These are phyloP conservation scores for Lipomyces chichibuensis DNA, from an alignment of 805 yeast genomes.

Conservation along the genomic window DNA sequence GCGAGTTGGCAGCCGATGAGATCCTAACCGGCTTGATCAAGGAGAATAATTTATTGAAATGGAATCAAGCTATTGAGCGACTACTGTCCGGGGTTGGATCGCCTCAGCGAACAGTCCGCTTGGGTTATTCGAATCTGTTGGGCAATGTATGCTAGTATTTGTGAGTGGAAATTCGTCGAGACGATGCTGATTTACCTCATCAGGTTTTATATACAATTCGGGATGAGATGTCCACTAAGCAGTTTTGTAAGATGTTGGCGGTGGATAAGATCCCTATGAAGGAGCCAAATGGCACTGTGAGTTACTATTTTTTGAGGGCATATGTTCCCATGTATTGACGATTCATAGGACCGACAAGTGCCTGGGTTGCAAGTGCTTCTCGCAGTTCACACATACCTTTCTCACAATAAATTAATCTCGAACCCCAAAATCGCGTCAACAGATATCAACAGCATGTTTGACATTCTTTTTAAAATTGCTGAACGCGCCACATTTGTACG, in stretches of 20 bases:
- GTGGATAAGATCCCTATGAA: background rate
- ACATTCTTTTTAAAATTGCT: conserved; percentile 1
- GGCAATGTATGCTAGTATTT: background rate
- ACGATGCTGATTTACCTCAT: background rate
- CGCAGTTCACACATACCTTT: background rate
- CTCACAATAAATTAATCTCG: background rate
- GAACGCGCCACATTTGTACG: background rate
- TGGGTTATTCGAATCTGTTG: background rate
- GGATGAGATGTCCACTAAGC: background rate
- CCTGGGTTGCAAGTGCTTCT: background rate
- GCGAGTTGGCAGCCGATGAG: background rate
- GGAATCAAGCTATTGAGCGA: conserved; percentile 1
- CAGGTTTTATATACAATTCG: background rate
- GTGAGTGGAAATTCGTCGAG: background rate
- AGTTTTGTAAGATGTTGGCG: background rate
- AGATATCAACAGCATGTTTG: background rate
- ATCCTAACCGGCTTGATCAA: background rate
- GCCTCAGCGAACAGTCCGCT: background rate
- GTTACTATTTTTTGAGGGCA: background rate
- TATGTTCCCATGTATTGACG: background rate
- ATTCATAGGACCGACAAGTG: background rate
- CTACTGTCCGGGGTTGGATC: background rate
- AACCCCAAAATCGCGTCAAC: background rate
- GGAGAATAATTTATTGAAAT: conserved; percentile 6
- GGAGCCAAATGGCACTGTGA: background rate